These are phyloP conservation scores for Dalechampia spathulata DNA, from an alignment of 441 rosid species.

Conservation along the genomic window DNA sequence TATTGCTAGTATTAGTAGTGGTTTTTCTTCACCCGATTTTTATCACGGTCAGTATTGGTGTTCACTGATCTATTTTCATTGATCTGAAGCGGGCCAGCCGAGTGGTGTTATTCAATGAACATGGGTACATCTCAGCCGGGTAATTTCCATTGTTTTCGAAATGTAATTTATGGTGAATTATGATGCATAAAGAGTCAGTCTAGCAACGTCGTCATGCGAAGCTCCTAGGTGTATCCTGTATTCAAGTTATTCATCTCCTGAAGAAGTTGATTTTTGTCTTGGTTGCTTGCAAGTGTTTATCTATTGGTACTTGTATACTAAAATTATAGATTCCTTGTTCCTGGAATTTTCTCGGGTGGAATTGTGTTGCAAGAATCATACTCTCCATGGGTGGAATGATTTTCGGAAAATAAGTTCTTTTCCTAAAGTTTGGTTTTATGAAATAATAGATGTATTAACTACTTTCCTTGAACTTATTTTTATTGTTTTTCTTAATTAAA, in stretches of 20 bases:
- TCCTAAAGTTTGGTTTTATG: too few species aligned
- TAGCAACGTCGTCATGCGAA: neutral
- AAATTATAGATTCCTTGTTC: too few species aligned
- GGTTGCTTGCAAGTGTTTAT: neutral
- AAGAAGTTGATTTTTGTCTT: neutral
- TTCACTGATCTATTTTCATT: conserved; percentile 9
- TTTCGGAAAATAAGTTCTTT: too few species aligned
- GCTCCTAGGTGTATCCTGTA: conserved; percentile 2
- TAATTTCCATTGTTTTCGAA: conserved; percentile 2
- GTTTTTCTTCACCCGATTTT: conserved; percentile 13
- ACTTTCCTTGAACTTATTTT: too few species aligned
- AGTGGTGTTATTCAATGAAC: conserved; percentile 2
- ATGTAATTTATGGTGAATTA: conserved; percentile 3
- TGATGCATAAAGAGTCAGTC: neutral
- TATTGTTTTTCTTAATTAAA: too few species aligned
- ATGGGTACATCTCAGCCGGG: neutral
- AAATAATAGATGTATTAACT: too few species aligned
- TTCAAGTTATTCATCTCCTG: neutral
- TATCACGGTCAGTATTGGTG: conserved; percentile 1
- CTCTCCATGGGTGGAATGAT: too few species aligned
- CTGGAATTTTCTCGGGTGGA: too few species aligned
- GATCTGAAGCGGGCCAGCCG: conserved; percentile 3
- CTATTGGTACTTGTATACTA: too few species aligned
- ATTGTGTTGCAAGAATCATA: too few species aligned
- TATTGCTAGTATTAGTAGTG: conserved; percentile 12